Evolutionary conservation across 2,329 filamentous ascomycete species (phyloP).

Genomic region (Aspergillus sp.): DNA sequence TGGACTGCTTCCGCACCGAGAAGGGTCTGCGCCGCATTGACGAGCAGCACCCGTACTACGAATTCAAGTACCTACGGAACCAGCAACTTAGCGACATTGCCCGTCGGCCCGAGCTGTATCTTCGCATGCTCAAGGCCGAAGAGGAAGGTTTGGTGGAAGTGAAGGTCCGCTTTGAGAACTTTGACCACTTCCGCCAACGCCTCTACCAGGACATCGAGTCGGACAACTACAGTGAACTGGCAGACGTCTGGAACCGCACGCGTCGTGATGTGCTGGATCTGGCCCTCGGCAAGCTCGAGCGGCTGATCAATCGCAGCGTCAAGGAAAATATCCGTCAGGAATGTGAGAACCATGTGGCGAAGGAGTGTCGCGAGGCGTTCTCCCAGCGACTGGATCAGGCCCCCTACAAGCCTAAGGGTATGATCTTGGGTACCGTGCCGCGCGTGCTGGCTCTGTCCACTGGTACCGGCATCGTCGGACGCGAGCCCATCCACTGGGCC

Average conservation of each 20-base stretch:
- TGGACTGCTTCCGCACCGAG: constrained; percentile 88
- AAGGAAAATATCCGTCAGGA: constrained; percentile 93
- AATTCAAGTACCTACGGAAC: constrained; percentile 93
- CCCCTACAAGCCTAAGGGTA: constrained; percentile 91
- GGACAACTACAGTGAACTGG: constrained; percentile 92
- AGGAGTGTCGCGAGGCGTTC: constrained; percentile 84
- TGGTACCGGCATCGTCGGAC: constrained; percentile 72
- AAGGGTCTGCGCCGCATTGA: constrained; percentile 93
- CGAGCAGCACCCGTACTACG: constrained; percentile 93
- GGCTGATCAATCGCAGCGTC: constrained; percentile 82
- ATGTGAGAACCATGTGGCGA: constrained; percentile 90
- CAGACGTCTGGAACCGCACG: constrained; percentile 91
- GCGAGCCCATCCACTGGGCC: constrained; percentile 83
- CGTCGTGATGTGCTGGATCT: constrained; percentile 81
- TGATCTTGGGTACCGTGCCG: constrained; percentile 83
- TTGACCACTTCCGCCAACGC: constrained; percentile 72
- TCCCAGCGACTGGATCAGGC: constrained; percentile 90
- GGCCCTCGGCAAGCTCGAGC: constrained; percentile 79
- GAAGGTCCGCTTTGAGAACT: constrained; percentile 73
- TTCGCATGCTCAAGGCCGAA: constrained; percentile 97
- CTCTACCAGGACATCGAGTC: constrained; percentile 85
- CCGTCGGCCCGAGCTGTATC: constrained; percentile 80
- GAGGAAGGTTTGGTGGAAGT: constrained; percentile 91
- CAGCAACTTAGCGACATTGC: constrained; percentile 82
- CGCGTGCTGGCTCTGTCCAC: constrained; percentile 86